Evolutionary conservation across 2,329 filamentous ascomycete genomes (phyloP).

Genomic region (Raffaelea arxii): DNA sequence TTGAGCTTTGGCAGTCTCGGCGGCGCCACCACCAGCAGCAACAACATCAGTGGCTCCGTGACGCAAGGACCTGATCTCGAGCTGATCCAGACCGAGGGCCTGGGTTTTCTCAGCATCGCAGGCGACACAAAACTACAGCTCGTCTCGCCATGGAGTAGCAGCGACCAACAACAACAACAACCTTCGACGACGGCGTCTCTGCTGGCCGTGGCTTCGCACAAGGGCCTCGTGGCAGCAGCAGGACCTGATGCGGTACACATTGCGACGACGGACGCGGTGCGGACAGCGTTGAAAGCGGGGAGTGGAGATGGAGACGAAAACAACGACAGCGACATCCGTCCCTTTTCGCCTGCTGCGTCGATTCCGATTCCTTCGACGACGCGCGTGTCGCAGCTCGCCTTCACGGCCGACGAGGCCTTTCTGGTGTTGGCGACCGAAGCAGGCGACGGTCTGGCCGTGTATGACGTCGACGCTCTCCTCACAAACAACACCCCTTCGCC

Average conservation of each 20-base stretch:
- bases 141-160: conserved; percentile 72
- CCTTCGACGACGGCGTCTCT: conserved; percentile 74
- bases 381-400: conserved; percentile 78
- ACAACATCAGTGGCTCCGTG: conserved; percentile 25
- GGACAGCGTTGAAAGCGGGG: conserved; percentile 57
- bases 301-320: conserved; percentile 30
- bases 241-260: conserved; percentile 72
- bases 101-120: conserved; percentile 73
- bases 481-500: conserved; percentile 46
- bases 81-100: conserved; percentile 73
- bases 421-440: conserved; percentile 74
- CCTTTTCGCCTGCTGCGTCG: conserved; percentile 64
- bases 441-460: conserved; percentile 74
- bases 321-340: conserved; percentile 51
- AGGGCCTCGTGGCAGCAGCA: conserved; percentile 77
- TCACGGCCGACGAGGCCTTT: conserved; percentile 81
- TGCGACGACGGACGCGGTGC: conserved; percentile 65
- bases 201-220: conserved; percentile 69
- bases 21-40: conserved; percentile 28
- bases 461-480: conserved; percentile 60
- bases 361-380: conserved; percentile 58
- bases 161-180: too few species aligned
- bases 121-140: conserved; percentile 77
- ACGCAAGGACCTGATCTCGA: conserved; percentile 55
- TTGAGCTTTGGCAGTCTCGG: conserved; percentile 49